These are phyloP conservation scores for Mycena haematopus DNA, from an alignment of 768 basidiomycete genomes.

Conservation along the genomic window DNA sequence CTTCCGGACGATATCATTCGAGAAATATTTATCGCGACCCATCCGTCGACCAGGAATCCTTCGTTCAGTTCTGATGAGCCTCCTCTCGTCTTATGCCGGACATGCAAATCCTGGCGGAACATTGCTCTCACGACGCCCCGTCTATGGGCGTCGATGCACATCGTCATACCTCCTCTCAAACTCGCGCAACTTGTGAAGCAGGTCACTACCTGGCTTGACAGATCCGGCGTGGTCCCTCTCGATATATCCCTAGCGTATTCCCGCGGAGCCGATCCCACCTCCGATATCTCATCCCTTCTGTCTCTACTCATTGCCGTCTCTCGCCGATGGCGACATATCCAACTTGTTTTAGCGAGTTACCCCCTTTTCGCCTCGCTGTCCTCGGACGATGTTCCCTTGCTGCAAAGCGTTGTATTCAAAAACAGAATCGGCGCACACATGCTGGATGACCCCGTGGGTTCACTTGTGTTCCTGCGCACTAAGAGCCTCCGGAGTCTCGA, in stretches of 20 bases:
- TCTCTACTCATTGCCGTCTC: background rate
- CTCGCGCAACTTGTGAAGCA: background rate
- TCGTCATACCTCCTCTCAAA: background rate
- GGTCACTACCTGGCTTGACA: background rate
- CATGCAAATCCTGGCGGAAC: background rate
- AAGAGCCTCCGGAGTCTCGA: background rate
- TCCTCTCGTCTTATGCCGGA: background rate
- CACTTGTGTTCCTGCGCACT: background rate
- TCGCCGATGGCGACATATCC: constrained; percentile 3
- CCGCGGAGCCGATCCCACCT: background rate
- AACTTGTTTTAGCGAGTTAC: background rate
- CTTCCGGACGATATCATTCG: background rate
- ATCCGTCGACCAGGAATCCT: background rate
- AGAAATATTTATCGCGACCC: background rate
- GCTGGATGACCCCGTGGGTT: too few relatives aligned
- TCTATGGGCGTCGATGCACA: background rate
- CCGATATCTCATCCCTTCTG: background rate
- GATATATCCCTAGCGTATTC: background rate
- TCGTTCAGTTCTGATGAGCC: background rate
- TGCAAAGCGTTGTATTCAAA: background rate
- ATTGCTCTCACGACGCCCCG: background rate
- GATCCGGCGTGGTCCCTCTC: background rate
- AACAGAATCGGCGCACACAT: background rate
- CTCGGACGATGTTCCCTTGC: background rate
- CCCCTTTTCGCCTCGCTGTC: background rate